A percentile compares a stretch with the other conserved stretches of the same genome.
These are phyloP conservation scores for Nemania sp. DNA, from an alignment of 2,329 filamentous ascomycete species.

Conservation along the genomic window DNA sequence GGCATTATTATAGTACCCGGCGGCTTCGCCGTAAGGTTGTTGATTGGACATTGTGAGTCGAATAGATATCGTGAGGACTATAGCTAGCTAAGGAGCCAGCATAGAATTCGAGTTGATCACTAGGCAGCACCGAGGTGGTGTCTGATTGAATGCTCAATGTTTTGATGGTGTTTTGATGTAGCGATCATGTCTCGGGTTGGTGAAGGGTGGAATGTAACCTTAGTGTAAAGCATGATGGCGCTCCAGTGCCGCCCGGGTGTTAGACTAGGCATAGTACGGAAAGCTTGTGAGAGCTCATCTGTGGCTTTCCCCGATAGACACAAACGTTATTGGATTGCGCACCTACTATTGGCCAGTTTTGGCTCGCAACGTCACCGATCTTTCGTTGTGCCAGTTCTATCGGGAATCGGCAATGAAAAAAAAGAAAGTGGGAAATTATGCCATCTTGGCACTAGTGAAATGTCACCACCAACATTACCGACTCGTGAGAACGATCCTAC, in stretches of 20 bases:
- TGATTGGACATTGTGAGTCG: slow-evolving; percentile 30
- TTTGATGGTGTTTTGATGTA: slow-evolving; percentile 35
- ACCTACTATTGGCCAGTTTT: slow-evolving; percentile 23
- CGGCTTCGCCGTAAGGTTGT: slow-evolving; percentile 42
- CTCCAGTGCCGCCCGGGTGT: slow-evolving; percentile 10
- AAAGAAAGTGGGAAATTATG: slow-evolving; percentile 25
- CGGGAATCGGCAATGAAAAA: slow-evolving; percentile 22
- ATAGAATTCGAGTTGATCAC: neutral
- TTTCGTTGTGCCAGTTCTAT: slow-evolving; percentile 18
- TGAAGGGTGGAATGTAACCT: slow-evolving; percentile 32
- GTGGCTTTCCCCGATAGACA: slow-evolving; percentile 22
- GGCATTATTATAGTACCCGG: slow-evolving; percentile 42
- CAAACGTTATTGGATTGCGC: slow-evolving; percentile 27
- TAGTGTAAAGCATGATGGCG: slow-evolving; percentile 11
- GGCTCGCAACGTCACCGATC: slow-evolving; percentile 35
- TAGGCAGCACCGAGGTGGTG: neutral
- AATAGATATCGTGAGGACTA: slow-evolving; percentile 1
- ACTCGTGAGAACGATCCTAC: neutral
- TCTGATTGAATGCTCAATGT: slow-evolving; percentile 20
- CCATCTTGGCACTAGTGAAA: slow-evolving; percentile 15
- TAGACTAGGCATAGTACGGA: slow-evolving; percentile 9
- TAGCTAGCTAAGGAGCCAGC: neutral
- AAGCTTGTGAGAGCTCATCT: slow-evolving; percentile 24
- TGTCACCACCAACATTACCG: neutral
- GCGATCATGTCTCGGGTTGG: slow-evolving; percentile 22